Conservation (phyloP, 805 yeast genomes). For the Lipomyces anomalus region DNA sequence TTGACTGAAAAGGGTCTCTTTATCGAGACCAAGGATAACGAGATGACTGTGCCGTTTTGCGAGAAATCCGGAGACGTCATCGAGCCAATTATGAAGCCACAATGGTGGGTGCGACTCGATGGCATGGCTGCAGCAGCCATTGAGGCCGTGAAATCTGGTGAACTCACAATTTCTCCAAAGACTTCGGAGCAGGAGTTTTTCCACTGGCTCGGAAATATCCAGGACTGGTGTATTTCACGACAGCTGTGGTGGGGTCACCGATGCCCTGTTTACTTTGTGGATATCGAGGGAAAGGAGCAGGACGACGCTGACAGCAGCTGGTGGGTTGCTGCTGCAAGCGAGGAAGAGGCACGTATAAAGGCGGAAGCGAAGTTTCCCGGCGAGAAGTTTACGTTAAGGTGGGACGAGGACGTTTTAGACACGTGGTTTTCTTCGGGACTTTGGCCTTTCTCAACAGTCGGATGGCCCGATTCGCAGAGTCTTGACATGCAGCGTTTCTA, state of each 20-base stretch:
- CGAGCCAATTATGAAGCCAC: conserved; percentile 96
- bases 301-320: conserved; percentile 59
- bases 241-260: conserved; percentile 96
- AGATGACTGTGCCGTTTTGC: conserved; percentile 91
- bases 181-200: conserved; percentile 87
- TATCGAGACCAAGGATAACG: conserved; percentile 85
- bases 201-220: conserved; percentile 92
- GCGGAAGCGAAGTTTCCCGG: conserved; percentile 71
- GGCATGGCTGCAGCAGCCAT: conserved; percentile 86
- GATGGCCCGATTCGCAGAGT: conserved; percentile 77
- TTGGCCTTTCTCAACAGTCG: conserved; percentile 96
- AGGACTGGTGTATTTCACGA: conserved; percentile 99
- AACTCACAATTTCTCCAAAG: conserved; percentile 76
- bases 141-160: conserved; percentile 76
- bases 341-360: conserved; percentile 78
- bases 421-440: conserved; percentile 98
- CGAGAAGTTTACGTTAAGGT: conserved; percentile 67
- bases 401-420: conserved; percentile 97
- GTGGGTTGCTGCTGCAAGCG: conserved; percentile 87
- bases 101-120: conserved; percentile 96
- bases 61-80: conserved; percentile 95
- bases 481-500: conserved; percentile 69
- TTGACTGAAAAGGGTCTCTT: conserved; percentile 69
- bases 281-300: conserved; percentile 63
- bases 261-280: conserved; percentile 89